Conservation (phyloP, 164 flowering plant species). For the Macadamia tetraphylla region DNA sequence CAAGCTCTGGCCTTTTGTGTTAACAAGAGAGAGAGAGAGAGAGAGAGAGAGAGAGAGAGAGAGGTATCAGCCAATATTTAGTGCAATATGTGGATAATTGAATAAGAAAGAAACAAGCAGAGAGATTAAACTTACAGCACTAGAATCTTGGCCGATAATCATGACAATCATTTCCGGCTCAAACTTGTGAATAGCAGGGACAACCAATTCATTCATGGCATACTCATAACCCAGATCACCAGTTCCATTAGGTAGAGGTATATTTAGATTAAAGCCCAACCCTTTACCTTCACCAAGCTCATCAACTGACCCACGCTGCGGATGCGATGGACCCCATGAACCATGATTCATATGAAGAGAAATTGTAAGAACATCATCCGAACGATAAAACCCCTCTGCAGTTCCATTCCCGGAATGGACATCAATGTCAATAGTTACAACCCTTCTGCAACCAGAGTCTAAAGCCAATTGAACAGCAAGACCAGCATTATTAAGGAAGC, state of each 20-base stretch:
- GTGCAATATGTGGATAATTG: too few relatives aligned
- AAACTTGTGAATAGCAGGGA: slow-evolving; percentile 70
- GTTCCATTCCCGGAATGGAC: slow-evolving; percentile 98
- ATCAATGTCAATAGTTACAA: slow-evolving; percentile 86
- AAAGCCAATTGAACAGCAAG: slow-evolving; percentile 77
- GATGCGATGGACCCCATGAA: slow-evolving; percentile 97
- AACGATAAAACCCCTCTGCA: slow-evolving; percentile 78
- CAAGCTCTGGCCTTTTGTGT: too few relatives aligned
- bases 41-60: too few relatives aligned
- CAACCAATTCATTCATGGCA: slow-evolving; percentile 67
- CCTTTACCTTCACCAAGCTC: slow-evolving; percentile 88
- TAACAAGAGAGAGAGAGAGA: too few relatives aligned
- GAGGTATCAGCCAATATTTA: too few relatives aligned
- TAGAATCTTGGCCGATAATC: slow-evolving; percentile 89
- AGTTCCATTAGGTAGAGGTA: slow-evolving; percentile 88
- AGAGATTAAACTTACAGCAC: slow-evolving; percentile 63
- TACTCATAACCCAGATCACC: slow-evolving; percentile 70
- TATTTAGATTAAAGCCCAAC: slow-evolving; percentile 72
- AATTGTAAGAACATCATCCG: slow-evolving; percentile 68
- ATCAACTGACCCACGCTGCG: slow-evolving; percentile 64
- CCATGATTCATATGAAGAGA: slow-evolving; percentile 99
- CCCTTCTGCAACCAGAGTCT: slow-evolving; percentile 50
- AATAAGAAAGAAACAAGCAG: not conserved
- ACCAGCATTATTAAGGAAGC: slow-evolving; percentile 92
- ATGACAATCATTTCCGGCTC: slow-evolving; percentile 62